Evolutionary conservation across 306 rosid genomes (phyloP), one percentile per base, ranked within the genome.

Genomic region (Myrica gale): DNA sequence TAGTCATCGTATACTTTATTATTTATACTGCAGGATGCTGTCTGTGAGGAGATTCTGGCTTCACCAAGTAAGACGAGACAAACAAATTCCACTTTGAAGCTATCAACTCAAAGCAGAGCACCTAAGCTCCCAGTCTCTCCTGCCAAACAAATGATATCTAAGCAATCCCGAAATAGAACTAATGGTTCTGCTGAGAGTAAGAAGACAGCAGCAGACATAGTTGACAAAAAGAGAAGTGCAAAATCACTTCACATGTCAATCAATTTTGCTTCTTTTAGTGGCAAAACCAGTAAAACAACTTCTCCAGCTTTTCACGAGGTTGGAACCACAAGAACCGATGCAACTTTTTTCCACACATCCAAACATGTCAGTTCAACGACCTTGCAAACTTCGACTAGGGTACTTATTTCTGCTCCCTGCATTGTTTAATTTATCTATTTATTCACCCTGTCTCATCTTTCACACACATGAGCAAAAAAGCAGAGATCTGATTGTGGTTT

Each of bases 161-260:
- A 61, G 39, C 82, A 44, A 65, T 23, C 62, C 11, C 69, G 52
- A 61, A 72, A 71, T 41, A 68, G 66, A 70, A 79, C 72, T 53
- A 61, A 20, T 76, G 72, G 65, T 48, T 72, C 83, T 74, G 76
- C 86, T 26, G 75, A 84, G 73, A 81, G 81, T 74, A 78, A 83
- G 86, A 88, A 68, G 69, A 21, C 75, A 74, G 74, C 67, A 67
- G 81, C 78, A 74, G 86, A 68, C 55, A 48, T 54, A 19, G 71
- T 69, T 72, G 88, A 80, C 61, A 84, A 69, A 77, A 84, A 78
- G 86, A 77, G 79, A 37, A 43, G 75, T 54, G 77, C 73, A 56
- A 82, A 78, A 52, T 85, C 92, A 54, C 84, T 86, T 47, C 82
- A 86, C 74, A 79, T 74, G 91, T 90, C 98, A 26, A 70, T 78